Evolutionary conservation across 495 filamentous ascomycete species (phyloP), one percentile per base, ranked within the genome.

Genomic region (Peziza echinospora): DNA sequence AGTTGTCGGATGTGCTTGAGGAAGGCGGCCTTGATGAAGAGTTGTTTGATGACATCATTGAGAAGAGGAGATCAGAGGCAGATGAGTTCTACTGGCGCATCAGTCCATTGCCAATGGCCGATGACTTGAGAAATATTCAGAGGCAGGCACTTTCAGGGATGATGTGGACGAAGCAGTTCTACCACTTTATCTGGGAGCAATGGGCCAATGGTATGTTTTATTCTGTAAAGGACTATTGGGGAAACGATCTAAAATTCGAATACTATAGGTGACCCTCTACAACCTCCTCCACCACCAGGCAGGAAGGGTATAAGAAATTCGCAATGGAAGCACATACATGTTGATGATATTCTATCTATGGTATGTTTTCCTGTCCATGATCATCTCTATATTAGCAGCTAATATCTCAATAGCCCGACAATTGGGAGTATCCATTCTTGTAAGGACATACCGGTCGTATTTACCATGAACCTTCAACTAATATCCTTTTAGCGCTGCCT

Each of bases 341-440:
- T 93, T 47, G 87, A 96, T 55, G 87, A 94, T 56, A 81, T 96
- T 37, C 65, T 96, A 2, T 93, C 85, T 0, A 94, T 96, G 86
- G n/a, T n/a, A n/a, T n/a, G n/a, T n/a, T n/a, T n/a, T n/a, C n/a
- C n/a, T n/a, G n/a, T n/a, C n/a, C n/a, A n/a, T n/a, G n/a, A n/a
- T n/a, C n/a, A n/a, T n/a, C n/a, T n/a, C n/a, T n/a, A n/a, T n/a
- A n/a, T n/a, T n/a, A n/a, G n/a, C n/a, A n/a, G n/a, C n/a, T n/a
- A n/a, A n/a, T n/a, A n/a, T n/a, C n/a, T n/a, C n/a, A n/a, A n/a
- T n/a, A n/a, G n/a, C 87, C 87, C 5, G 87, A 96, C 55, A 92
- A 84, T 0, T 96, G 87, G 87, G 87, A 96, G 57, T 96, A 96
- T 58, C 87, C 87, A 0, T 96, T 96, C 68, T 96, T 96, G 30